A percentile compares a stretch with the other conserved stretches of the same genome.
phyloP scores from a whole-genome alignment of 345 rosid genomes.

The Eucalyptus guilfoylei region DNA sequence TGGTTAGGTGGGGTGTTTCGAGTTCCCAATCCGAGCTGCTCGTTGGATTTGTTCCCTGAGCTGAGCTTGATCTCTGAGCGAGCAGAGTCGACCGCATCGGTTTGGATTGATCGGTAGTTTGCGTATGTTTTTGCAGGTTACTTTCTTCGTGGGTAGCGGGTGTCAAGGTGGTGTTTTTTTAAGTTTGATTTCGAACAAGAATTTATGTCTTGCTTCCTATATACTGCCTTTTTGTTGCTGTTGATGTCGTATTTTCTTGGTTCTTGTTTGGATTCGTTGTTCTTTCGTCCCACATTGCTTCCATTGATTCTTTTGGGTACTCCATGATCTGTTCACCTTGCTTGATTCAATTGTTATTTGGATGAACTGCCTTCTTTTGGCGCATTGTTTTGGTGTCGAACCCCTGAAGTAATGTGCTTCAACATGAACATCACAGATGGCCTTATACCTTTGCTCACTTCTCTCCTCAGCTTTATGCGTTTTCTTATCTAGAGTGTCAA shows the following conservation, averaged over 20 bases:
- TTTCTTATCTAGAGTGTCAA: neutral
- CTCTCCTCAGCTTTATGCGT: neutral
- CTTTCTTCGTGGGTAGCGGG: neutral
- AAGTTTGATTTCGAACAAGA: neutral
- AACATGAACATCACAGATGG: neutral
- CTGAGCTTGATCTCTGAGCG: neutral
- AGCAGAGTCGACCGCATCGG: neutral
- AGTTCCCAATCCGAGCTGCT: neutral
- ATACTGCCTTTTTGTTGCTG: neutral
- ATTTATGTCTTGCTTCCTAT: neutral
- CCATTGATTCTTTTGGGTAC: neutral
- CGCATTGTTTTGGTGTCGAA: neutral
- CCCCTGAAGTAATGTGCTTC: neutral
- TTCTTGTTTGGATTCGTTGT: neutral
- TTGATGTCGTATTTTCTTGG: neutral
- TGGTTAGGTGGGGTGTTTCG: neutral
- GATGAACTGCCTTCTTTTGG: neutral
- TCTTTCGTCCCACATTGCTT: neutral
- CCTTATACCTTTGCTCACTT: neutral
- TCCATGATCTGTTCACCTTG: neutral
- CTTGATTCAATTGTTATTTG: neutral
- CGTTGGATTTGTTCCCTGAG: neutral
- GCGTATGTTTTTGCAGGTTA: neutral
- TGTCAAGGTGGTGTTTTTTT: neutral
- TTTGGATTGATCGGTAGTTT: neutral